Percentiles rank a stretch among this genome's conserved stretches.
Evolutionary conservation across 176 grass and related monocot genomes (phyloP).

Genomic region (Typha latifolia): DNA sequence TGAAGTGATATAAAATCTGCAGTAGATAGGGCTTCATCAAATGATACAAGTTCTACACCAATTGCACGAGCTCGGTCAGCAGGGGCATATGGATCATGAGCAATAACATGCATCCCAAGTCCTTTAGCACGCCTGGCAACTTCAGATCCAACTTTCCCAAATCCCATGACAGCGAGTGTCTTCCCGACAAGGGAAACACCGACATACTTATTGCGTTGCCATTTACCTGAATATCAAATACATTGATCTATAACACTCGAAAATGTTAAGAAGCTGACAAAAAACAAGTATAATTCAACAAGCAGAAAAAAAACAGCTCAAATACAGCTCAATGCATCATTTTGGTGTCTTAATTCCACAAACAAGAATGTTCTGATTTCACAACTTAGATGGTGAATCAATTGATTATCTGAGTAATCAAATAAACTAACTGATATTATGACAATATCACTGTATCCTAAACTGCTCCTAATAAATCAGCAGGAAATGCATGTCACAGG

Average conservation of each 20-base stretch:
- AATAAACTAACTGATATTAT: too few species aligned
- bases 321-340: too few species aligned
- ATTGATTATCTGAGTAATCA: too few species aligned
- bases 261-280: too few species aligned
- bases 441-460: too few species aligned
- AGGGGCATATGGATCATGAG: constrained; percentile 82
- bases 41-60: constrained; percentile 71
- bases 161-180: constrained; percentile 77
- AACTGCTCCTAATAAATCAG: too few species aligned
- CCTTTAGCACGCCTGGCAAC: constrained; percentile 77
- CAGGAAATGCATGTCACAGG: too few species aligned
- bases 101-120: constrained; percentile 66
- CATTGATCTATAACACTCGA: background rate
- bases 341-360: too few species aligned
- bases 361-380: too few species aligned
- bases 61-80: constrained; percentile 69
- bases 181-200: constrained; percentile 85
- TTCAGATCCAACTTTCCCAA: constrained; percentile 90
- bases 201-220: constrained; percentile 66
- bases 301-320: too few species aligned
- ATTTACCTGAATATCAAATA: constrained; percentile 47
- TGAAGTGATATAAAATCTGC: constrained; percentile 94
- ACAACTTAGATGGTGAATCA: too few species aligned
- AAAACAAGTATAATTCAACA: too few species aligned
- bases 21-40: constrained; percentile 66